Conservation (phyloP, 23 red algal genomes). For the Gracilariopsis chorda region DNA sequence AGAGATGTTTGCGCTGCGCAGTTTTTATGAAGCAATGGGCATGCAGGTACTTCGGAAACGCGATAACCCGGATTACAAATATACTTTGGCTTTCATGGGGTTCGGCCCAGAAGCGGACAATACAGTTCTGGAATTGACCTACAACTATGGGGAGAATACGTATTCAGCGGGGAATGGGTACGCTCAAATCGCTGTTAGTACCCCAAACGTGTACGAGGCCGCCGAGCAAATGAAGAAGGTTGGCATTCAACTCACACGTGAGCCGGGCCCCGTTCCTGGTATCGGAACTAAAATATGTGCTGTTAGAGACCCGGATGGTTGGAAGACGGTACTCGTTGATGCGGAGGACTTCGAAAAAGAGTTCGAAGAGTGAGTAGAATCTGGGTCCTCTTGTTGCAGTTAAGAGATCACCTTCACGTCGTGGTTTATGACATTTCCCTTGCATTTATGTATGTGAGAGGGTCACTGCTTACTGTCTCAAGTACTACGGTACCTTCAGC, state of each 20-base stretch:
- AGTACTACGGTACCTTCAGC: too few relatives aligned
- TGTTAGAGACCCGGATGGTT: constrained; percentile 68
- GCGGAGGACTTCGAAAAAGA: constrained; percentile 72
- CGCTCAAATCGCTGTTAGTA: constrained; percentile 73
- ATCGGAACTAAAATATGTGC: constrained; percentile 80
- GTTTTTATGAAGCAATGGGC: constrained; percentile 68
- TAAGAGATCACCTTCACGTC: too few relatives aligned
- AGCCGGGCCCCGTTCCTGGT: constrained; percentile 77
- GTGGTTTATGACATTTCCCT: too few relatives aligned
- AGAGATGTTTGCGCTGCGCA: not conserved
- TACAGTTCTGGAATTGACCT: constrained; percentile 64
- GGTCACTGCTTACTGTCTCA: too few relatives aligned
- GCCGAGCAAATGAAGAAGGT: constrained; percentile 55
- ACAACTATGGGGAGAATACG: constrained; percentile 62
- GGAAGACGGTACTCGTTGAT: constrained; percentile 84
- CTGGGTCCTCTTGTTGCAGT: not conserved
- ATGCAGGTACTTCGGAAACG: constrained; percentile 55
- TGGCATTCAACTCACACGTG: constrained; percentile 52
- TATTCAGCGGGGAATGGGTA: constrained; percentile 72
- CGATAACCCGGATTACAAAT: constrained; percentile 43
- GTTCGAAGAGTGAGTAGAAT: constrained; percentile 34
- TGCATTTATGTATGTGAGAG: too few relatives aligned
- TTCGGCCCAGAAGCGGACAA: constrained; percentile 63
- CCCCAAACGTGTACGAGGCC: constrained; percentile 74
- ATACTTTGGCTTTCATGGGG: constrained; percentile 71